These are phyloP conservation scores for Pythium coloratum DNA, from an alignment of 352 stramenopile genomes.

Conservation along the genomic window DNA sequence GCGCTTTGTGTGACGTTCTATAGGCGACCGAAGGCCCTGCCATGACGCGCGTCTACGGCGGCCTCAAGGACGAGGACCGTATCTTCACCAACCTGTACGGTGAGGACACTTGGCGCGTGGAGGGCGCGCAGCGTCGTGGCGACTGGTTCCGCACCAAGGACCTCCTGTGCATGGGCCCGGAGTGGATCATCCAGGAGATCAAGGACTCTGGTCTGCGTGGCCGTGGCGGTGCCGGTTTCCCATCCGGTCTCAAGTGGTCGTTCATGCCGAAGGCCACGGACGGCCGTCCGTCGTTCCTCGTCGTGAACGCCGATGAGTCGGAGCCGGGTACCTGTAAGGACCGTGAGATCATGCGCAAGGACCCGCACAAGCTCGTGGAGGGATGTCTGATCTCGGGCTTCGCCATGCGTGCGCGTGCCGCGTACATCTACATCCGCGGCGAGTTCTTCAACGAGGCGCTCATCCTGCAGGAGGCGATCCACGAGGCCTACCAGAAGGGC, in stretches of 20 bases:
- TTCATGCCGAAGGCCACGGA: constrained; percentile 99
- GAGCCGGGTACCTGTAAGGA: constrained; percentile 99
- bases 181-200: constrained; percentile 99
- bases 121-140: constrained; percentile 90
- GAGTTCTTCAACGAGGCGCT: constrained; percentile 99
- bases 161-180: constrained; percentile 97
- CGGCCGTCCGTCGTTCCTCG: constrained; percentile 98
- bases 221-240: constrained; percentile 98
- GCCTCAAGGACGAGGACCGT: constrained; percentile 97
- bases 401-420: constrained; percentile 97
- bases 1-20: not conserved
- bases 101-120: constrained; percentile 91
- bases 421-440: constrained; percentile 99
- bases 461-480: constrained; percentile 98
- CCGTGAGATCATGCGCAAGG: constrained; percentile 99
- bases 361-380: constrained; percentile 99
- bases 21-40: constrained; percentile 47
- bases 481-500: constrained; percentile 97
- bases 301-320: constrained; percentile 99
- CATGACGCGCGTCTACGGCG: constrained; percentile 91
- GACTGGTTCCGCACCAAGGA: constrained; percentile 98
- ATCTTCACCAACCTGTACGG: constrained; percentile 99
- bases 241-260: constrained; percentile 99
- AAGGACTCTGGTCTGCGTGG: constrained; percentile 98
- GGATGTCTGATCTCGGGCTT: constrained; percentile 97